A percentile compares a stretch with the other conserved stretches of the same genome.
Conservation (phyloP, 257 asterid genomes). For the Lithospermum erythrorhizon region DNA sequence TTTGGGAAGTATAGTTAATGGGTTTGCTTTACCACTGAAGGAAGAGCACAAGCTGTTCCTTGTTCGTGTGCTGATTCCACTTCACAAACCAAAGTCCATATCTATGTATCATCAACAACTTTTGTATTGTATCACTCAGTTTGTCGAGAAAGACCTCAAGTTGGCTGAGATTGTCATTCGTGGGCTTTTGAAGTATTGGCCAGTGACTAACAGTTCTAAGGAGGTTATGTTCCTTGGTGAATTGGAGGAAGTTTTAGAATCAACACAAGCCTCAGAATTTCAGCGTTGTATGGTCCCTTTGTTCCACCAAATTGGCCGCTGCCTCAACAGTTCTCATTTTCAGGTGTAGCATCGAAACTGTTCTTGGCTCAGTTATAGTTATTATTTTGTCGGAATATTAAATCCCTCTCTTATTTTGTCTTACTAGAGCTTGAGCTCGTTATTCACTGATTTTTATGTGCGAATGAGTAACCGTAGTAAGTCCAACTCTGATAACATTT, state of each 20-base stretch:
- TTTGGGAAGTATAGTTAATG: conserved; percentile 32
- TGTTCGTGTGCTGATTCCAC: conserved; percentile 29
- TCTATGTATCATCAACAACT: conserved; percentile 30
- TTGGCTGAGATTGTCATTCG: conserved; percentile 26
- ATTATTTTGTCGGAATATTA: too few relatives aligned
- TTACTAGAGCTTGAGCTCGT: not conserved
- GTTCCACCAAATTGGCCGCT: conserved; percentile 28
- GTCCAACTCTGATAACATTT: not conserved
- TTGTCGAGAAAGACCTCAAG: conserved; percentile 30
- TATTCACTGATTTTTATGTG: not conserved
- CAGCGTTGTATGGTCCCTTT: conserved; percentile 31
- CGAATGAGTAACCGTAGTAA: not conserved
- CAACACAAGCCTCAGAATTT: conserved; percentile 28
- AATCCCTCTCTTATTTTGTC: too few relatives aligned
- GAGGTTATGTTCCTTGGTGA: conserved; percentile 38
- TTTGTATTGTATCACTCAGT: conserved; percentile 28
- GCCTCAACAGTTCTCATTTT: conserved; percentile 34
- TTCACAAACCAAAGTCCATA: conserved; percentile 32
- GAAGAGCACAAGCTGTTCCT: conserved; percentile 41
- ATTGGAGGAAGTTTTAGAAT: conserved; percentile 37
- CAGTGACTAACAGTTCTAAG: conserved; percentile 30
- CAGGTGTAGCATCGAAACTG: conserved; percentile 18
- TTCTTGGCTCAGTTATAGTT: not conserved
- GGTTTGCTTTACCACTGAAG: conserved; percentile 35
- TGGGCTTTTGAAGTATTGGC: conserved; percentile 39